These are phyloP conservation scores for Globisporangium alternatum DNA, from an alignment of 352 stramenopile species.

Conservation along the genomic window DNA sequence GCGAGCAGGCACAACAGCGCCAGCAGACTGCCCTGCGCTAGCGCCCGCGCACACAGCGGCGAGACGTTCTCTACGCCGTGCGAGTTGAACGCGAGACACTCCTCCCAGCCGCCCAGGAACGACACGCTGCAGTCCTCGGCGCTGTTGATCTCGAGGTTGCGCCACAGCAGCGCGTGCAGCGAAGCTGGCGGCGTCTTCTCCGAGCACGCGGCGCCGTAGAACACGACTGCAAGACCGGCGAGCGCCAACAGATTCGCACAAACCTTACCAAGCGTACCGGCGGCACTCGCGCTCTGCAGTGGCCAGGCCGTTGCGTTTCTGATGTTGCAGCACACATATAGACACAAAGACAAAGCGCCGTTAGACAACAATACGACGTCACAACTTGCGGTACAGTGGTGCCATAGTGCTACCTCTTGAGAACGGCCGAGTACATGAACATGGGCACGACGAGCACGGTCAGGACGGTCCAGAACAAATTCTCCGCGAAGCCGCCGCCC, in stretches of 20 bases:
- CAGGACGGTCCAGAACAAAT: slow-evolving; percentile 56
- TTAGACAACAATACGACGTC: background rate
- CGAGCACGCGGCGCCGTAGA: slow-evolving; percentile 30
- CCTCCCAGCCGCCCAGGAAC: slow-evolving; percentile 12
- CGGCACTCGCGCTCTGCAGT: slow-evolving; percentile 30
- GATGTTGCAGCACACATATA: slow-evolving; percentile 2
- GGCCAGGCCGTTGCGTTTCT: slow-evolving; percentile 29
- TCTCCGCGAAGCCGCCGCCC: slow-evolving; percentile 36
- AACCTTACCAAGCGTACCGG: slow-evolving; percentile 32
- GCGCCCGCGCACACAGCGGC: slow-evolving; percentile 15
- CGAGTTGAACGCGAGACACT: slow-evolving; percentile 16
- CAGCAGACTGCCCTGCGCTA: slow-evolving; percentile 19
- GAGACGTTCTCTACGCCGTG: slow-evolving; percentile 3
- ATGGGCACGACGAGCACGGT: slow-evolving; percentile 36
- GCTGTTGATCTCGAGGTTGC: slow-evolving; percentile 24
- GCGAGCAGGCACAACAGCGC: slow-evolving; percentile 24
- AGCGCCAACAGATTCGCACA: slow-evolving; percentile 37
- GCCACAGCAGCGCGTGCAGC: slow-evolving; percentile 19
- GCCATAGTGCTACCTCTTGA: too few relatives aligned
- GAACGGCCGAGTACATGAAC: slow-evolving; percentile 40
- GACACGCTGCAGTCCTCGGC: slow-evolving; percentile 8
- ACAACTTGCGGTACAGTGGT: background rate
- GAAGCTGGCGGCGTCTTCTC: slow-evolving; percentile 7
- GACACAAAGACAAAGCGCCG: background rate
- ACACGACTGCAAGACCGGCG: slow-evolving; percentile 5